Evolutionary conservation across 1,284 basidiomycete genomes (phyloP), one percentile per base, ranked within the genome.

Genomic region (Microbotryum lychnidis-dioicae): DNA sequence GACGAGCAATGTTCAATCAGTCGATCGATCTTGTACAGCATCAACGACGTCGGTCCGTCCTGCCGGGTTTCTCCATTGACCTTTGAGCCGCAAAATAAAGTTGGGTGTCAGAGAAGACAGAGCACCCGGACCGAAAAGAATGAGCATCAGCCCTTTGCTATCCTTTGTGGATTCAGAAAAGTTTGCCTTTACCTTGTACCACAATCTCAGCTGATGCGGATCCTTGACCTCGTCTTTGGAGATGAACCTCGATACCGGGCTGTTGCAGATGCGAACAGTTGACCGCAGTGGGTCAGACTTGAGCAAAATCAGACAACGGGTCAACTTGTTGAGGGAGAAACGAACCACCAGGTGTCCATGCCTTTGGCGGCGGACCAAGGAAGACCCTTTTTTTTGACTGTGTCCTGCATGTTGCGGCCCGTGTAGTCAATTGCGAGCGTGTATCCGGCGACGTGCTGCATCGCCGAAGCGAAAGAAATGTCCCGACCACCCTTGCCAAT

Each of bases 391-490:
- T 87, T 88, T 80, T 96, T 97, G 56, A 89, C 89, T 56, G 84
- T 84, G 61, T 97, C 90, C 77, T 98, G 94, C 73, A 97, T 78
- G 77, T 97, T 97, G 29, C 94, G 83, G 1, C 86, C 97, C 87
- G 74, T 97, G 59, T 65, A 64, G 55, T 64, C 59, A 51, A 65
- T 61, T 0, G 63, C 63, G 42, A 64, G 62, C 55, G 53, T 60
- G 77, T 97, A 98, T 55, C 94, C 94, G 16, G 91, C 90, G 58
- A 98, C 82, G 73, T 96, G 83, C 1, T 82, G 78, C 56, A 84
- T 80, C 6, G 91, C 91, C 42, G 87, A 79, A 1, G 80, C 79
- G 66, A 83, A 82, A 1, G 84, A 75, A 70, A 97, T 90, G 73
- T 97, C 84, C 6, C 91, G 81, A 27, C 89, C 91, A 9, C 78